Percentiles rank a stretch among this genome's conserved stretches.
These are phyloP conservation scores for Stephania cephalantha DNA, from an alignment of 164 flowering plant species.

Conservation along the genomic window DNA sequence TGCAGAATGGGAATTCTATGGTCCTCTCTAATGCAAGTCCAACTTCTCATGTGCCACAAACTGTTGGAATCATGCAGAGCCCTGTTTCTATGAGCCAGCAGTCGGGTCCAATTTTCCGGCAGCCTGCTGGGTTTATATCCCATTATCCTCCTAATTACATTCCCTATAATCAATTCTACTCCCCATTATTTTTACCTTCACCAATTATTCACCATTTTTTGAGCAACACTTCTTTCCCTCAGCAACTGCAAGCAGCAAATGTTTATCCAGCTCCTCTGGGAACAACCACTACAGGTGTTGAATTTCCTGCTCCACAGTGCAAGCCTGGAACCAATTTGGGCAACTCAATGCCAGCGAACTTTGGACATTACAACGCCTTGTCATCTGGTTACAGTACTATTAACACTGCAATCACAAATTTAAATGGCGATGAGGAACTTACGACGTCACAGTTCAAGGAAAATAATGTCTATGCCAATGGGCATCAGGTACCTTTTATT, in stretches of 20 bases:
- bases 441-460: conserved; percentile 67
- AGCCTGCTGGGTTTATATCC: conserved; percentile 65
- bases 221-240: conserved; percentile 67
- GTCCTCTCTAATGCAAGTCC: conserved; percentile 54
- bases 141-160: conserved; percentile 73
- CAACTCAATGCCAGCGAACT: conserved; percentile 53
- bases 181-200: conserved; percentile 70
- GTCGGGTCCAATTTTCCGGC: conserved; percentile 69
- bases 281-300: conserved; percentile 42
- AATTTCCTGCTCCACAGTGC: conserved; percentile 62
- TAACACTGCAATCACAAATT: conserved; percentile 49
- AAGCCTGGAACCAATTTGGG: conserved; percentile 56
- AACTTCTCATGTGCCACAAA: conserved; percentile 55
- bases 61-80: conserved; percentile 71
- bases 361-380: conserved; percentile 59
- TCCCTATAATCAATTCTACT: conserved; percentile 52
- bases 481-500: conserved; percentile 65
- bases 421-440: conserved; percentile 59
- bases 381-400: conserved; percentile 56
- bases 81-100: conserved; percentile 67
- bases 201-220: conserved; percentile 72
- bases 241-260: conserved; percentile 66
- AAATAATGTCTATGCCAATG: conserved; percentile 50
- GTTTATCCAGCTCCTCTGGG: conserved; percentile 48
- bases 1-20: conserved; percentile 58